A percentile compares a stretch with the other conserved stretches of the same genome.
Conservation (phyloP, 345 rosid genomes). For the Aurinia saxatilis region DNA sequence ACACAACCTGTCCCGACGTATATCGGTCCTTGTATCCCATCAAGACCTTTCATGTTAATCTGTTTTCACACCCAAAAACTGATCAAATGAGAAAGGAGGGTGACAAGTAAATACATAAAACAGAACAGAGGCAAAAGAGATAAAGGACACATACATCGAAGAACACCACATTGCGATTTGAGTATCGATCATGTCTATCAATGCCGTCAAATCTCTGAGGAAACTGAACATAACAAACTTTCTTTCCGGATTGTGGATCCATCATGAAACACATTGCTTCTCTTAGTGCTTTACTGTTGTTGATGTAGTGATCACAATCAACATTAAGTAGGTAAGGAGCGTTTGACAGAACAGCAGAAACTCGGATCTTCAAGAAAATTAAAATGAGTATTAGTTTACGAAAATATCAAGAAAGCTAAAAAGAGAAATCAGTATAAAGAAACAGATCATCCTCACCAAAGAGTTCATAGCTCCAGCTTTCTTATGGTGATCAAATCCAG, state of each 20-base stretch:
- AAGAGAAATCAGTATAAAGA: no score
- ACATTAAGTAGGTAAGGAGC: conserved; percentile 91
- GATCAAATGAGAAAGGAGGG: not conserved
- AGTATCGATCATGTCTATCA: conserved; percentile 94
- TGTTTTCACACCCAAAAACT: conserved; percentile 23
- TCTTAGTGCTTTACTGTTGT: conserved; percentile 85
- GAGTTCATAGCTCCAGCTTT: conserved; percentile 98
- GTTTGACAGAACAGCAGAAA: conserved; percentile 88
- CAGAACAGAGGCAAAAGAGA: not conserved
- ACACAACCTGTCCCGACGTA: conserved; percentile 83
- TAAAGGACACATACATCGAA: conserved; percentile 72
- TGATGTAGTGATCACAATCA: conserved; percentile 93
- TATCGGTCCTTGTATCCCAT: conserved; percentile 95
- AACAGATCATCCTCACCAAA: conserved; percentile 40
- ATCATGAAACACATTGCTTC: conserved; percentile 99
- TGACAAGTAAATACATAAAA: not conserved
- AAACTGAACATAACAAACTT: conserved; percentile 94
- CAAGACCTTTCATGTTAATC: conserved; percentile 99
- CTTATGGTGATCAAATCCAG: conserved; percentile 94
- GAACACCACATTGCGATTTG: conserved; percentile 89
- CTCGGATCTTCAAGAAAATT: conserved; percentile 52
- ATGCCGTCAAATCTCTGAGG: conserved; percentile 98
- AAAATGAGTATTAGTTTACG: not conserved
- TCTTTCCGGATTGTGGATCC: conserved; percentile 89
- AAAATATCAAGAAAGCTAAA: no score